Evolutionary conservation across 2,329 filamentous ascomycete genomes (phyloP).

Genomic region (Aspergillus sergii): DNA sequence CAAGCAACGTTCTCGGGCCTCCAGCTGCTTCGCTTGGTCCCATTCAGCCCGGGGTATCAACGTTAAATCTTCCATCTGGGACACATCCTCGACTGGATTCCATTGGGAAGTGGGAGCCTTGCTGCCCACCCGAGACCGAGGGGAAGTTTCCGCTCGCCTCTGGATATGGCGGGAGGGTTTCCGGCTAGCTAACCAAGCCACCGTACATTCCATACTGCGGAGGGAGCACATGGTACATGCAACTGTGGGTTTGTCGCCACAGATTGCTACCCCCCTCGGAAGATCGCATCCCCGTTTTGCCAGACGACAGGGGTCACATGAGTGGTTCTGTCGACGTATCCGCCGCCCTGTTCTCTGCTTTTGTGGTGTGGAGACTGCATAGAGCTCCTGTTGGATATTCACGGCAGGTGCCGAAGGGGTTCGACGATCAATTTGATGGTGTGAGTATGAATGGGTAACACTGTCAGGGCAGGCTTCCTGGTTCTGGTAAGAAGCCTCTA

Average conservation of each 20-base stretch:
- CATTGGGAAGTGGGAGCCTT: neutral
- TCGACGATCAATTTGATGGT: too few species aligned
- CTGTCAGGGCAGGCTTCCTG: too few species aligned
- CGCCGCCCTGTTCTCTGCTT: neutral
- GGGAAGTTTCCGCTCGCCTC: neutral
- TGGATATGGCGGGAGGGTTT: neutral
- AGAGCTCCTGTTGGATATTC: too few species aligned
- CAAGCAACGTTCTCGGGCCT: neutral
- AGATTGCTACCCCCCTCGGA: neutral
- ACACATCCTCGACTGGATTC: neutral
- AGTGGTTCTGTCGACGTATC: slow-evolving; percentile 1
- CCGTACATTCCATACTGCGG: slow-evolving; percentile 4
- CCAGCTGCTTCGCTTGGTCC: neutral
- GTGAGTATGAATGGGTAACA: too few species aligned
- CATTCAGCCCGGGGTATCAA: neutral
- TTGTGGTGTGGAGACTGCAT: too few species aligned
- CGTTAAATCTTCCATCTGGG: neutral
- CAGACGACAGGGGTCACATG: slow-evolving; percentile 6
- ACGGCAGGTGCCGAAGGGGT: too few species aligned
- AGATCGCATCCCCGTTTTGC: slow-evolving; percentile 9
- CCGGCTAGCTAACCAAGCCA: slow-evolving; percentile 4
- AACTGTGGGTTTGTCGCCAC: neutral
- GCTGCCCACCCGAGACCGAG: neutral
- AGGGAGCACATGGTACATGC: slow-evolving; percentile 1
- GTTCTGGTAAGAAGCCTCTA: too few species aligned